A percentile compares a stretch with the other conserved stretches of the same genome.
Conservation (phyloP, 805 yeast species). For the Wickerhamiella bombiphila region DNA sequence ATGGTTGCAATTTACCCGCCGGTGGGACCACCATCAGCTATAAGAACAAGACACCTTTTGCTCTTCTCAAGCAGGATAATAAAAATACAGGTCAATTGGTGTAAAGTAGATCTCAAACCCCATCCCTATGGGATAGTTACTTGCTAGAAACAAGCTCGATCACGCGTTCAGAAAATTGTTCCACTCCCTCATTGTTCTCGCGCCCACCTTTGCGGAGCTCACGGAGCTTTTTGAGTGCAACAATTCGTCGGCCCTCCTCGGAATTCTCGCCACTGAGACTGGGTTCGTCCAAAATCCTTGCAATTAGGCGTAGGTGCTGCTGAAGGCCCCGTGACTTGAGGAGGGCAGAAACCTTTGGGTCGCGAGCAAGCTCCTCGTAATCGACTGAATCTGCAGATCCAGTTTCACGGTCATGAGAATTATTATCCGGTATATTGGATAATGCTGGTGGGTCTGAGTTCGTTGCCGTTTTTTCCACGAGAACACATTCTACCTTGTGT, state of each 20-base stretch:
- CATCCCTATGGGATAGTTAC: no score
- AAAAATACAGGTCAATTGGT: no score
- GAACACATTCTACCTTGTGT: constrained; percentile 27
- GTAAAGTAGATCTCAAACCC: no score
- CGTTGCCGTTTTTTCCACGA: constrained; percentile 8
- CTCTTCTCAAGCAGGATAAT: no score
- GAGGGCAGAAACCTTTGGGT: constrained; percentile 31
- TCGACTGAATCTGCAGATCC: background rate
- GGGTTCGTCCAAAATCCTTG: constrained; percentile 35
- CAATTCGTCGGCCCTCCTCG: constrained; percentile 39
- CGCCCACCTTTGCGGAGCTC: constrained; percentile 49
- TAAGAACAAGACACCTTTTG: no score
- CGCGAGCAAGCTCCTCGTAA: constrained; percentile 18
- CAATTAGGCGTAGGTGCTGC: constrained; percentile 37
- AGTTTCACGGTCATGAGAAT: constrained; percentile 1
- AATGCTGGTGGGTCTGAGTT: background rate
- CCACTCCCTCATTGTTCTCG: constrained; percentile 53
- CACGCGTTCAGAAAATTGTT: constrained; percentile 17
- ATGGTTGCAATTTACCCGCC: no score
- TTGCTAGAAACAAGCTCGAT: no score
- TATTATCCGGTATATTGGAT: background rate
- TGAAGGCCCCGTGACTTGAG: constrained; percentile 40
- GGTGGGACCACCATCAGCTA: no score
- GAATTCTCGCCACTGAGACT: constrained; percentile 34
- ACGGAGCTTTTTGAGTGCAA: constrained; percentile 47